A percentile compares a stretch with the other conserved stretches of the same genome.
Conservation (phyloP, 169 alveolate genomes). For the Cryptosporidium canis region DNA sequence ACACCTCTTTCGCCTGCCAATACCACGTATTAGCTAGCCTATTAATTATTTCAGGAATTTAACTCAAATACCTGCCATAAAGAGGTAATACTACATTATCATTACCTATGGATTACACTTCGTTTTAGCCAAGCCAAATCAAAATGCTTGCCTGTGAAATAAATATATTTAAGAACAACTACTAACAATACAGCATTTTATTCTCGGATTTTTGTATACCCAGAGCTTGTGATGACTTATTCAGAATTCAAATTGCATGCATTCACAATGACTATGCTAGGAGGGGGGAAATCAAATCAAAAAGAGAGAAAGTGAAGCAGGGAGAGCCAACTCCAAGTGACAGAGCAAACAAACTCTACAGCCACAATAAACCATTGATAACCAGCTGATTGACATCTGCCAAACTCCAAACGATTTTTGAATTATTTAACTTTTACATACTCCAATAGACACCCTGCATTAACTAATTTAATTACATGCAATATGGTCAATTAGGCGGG, state of each 20-base stretch:
- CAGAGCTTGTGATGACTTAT: background rate
- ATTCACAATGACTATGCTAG: background rate
- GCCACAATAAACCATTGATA: no score
- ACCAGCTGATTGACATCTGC: no score
- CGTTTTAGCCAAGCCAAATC: background rate
- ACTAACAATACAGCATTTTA: background rate
- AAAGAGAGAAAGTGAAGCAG: no score
- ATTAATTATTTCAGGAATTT: background rate
- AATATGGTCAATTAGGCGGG: slow-evolving; percentile 12
- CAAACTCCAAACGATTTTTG: no score
- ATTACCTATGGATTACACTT: background rate
- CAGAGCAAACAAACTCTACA: no score
- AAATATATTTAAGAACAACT: background rate
- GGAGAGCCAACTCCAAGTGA: no score
- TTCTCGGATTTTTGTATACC: background rate
- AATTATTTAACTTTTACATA: no score
- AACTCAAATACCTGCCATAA: background rate
- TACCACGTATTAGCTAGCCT: slow-evolving; percentile 10
- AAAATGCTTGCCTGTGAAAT: background rate
- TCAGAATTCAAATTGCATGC: slow-evolving; percentile 2
- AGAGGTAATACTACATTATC: background rate
- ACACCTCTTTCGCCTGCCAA: background rate
- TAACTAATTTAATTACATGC: no score
- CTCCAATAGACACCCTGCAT: no score
- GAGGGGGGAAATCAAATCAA: no score